Base-by-base conservation (phyloP, 1,284 basidiomycete genomes). In the Stereum hirsutum region DNA sequence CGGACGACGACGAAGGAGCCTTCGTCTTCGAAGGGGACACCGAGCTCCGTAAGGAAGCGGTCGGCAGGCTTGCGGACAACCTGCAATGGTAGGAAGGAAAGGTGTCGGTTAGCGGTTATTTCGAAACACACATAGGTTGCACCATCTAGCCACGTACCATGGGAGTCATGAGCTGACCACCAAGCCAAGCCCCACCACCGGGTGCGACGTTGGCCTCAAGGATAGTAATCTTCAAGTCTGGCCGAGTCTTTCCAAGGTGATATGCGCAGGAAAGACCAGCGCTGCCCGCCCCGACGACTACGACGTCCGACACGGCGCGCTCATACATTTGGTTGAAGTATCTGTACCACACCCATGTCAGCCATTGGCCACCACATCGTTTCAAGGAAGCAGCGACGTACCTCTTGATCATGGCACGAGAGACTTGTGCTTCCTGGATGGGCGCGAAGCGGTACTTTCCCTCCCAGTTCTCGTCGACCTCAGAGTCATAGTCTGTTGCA, bases 1-100 rank as follows among this genome's bases (percentile, higher is more conserved):
- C 86, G 85, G 50, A 89, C 83, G 45, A 89, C 84, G 46, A 88
- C 82, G 56, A 81, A 89, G 28, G 72, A 52, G 39, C 86, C 88
- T 59, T 90, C 87, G 59, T 90, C 89, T 50, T 91, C 87, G 58
- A 80, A 90, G 1, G 81, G 75, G 15, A 91, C 77, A 23, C 79
- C 84, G 39, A 90, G 58, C 60, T 88, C 81, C 19, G 67, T 63
- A 38, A 91, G 69, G 68, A 91, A 84, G 42, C 69, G 65, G 57
- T 91, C 77, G 0, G 85, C 87, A 4, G 83, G 89, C 65, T 90
- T 90, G 48, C 86, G 79, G 44, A 90, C 79, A 38, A 90, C 71
- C 79, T 81, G 24, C n/a, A n/a, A 10, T 14, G 12, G 25, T 4
- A 6, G 19, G 33, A 35, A 21, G 35, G 15, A 37, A n/a, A n/a